Base-by-base conservation (phyloP, 176 grass and related monocot species). In the Aegilops tauschii region DNA sequence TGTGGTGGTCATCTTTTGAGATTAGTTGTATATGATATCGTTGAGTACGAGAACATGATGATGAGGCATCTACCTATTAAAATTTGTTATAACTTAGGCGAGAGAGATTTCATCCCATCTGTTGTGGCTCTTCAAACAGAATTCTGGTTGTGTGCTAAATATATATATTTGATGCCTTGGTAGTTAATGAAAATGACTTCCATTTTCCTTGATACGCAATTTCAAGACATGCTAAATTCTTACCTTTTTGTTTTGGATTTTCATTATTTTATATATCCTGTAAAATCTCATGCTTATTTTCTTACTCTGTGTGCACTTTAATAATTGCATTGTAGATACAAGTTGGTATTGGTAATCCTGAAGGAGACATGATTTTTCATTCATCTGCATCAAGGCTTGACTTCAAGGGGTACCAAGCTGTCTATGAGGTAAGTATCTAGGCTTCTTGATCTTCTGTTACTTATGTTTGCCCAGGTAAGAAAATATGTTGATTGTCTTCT, bases 361-460 rank as follows among this genome's bases (percentile, higher is more conserved):
- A 91, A 86, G 86, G 89, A 85, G 85, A 85, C 32, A 84, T 94
- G 82, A 69, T 77, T 80, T 89, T 96, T 81, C 96, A 86, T 78
- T 92, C 93, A 6, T 47, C 75, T 45, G 92, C 90, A 84, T 98
- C 96, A 79, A 92, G 59, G 85, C 82, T 92, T 39, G 88, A 89
- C 77, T 98, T 94, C 87, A 86, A 89, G 73, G 96, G 96, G 86
- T 98, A 92, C 83, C 88, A 87, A 79, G 81, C 84, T 18, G 90
- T 94, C 77, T 92, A 94, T 92, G 88, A 94, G 79, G 96, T 95
- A 59, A 69, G 72, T 89, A 31, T 66, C 49, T 29, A 80, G 29
- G 73, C 73, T 83, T 86, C 65, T 59, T n/a, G 4, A 73, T 83
- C 31, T 20, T 79, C 13, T 47, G 34, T 73, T 54, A 32, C 12